A percentile compares a stretch with the other conserved stretches of the same genome.
These are phyloP conservation scores for Neurospora terricola DNA, from an alignment of 495 filamentous ascomycete species.

Conservation along the genomic window DNA sequence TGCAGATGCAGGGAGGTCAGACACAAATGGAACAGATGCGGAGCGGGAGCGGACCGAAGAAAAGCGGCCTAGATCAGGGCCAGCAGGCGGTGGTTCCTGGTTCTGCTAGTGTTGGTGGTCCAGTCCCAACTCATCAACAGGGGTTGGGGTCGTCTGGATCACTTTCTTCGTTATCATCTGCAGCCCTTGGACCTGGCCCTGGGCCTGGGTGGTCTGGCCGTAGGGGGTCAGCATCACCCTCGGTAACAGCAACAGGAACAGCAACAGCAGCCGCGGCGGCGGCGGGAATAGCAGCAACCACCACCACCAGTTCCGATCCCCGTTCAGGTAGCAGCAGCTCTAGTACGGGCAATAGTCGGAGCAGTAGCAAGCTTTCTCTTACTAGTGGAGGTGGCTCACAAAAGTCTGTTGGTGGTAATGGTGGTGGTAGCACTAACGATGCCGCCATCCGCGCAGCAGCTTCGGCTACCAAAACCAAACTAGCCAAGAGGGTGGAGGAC, in stretches of 20 bases:
- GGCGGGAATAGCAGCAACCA: background rate
- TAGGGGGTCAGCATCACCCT: background rate
- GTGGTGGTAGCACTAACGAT: background rate
- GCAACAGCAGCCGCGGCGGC: too few relatives aligned
- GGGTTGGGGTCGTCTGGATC: background rate
- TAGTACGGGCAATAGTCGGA: background rate
- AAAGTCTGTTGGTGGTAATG: background rate
- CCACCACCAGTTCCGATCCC: background rate
- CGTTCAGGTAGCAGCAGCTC: background rate
- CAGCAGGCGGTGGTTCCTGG: slow-evolving; percentile 1
- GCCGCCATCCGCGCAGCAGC: background rate
- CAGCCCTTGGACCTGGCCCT: background rate
- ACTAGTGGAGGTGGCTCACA: background rate
- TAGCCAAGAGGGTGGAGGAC: background rate
- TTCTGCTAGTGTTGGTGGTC: background rate
- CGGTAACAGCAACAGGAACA: background rate
- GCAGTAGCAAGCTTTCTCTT: background rate
- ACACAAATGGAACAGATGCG: background rate
- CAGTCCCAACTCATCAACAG: background rate
- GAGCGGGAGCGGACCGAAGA: background rate
- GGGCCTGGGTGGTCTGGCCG: background rate
- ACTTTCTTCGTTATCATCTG: background rate
- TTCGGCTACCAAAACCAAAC: background rate
- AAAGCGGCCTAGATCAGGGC: slow-evolving; percentile 10
- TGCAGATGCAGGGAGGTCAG: background rate